Evolutionary conservation across 1,284 basidiomycete genomes (phyloP).

Genomic region (Pulveroboletus ridleyi): DNA sequence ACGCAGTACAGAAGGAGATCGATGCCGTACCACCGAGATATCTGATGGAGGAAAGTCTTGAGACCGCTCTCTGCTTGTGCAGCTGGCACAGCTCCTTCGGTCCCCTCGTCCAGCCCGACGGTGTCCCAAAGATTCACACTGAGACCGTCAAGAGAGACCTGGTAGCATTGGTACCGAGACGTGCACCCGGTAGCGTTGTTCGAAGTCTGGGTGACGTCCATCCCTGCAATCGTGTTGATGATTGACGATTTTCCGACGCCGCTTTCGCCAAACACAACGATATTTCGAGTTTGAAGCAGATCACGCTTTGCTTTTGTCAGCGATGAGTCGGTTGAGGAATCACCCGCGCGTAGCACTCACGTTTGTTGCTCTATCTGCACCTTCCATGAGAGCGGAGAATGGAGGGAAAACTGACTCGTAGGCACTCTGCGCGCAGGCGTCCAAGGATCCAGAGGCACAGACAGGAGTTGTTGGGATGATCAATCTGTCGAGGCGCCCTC

Average conservation of each 20-base stretch:
- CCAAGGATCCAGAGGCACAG: slow-evolving; percentile 4
- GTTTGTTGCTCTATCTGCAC: slow-evolving; percentile 13
- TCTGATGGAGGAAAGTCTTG: slow-evolving; percentile 34
- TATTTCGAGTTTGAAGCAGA: slow-evolving; percentile 27
- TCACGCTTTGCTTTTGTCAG: slow-evolving; percentile 20
- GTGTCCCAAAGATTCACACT: slow-evolving; percentile 39
- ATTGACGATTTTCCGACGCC: slow-evolving; percentile 41
- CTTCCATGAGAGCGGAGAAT: slow-evolving; percentile 16
- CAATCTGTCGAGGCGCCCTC: slow-evolving; percentile 17
- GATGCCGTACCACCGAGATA: slow-evolving; percentile 34
- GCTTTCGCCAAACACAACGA: slow-evolving; percentile 38
- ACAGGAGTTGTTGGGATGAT: slow-evolving; percentile 20
- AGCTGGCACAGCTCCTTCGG: slow-evolving; percentile 31
- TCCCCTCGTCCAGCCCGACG: slow-evolving; percentile 35
- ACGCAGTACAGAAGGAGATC: slow-evolving; percentile 42
- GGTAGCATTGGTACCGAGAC: slow-evolving; percentile 28
- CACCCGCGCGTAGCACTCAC: slow-evolving; percentile 19
- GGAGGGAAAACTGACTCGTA: slow-evolving; percentile 17
- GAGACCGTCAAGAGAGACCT: slow-evolving; percentile 24
- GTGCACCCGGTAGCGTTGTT: slow-evolving; percentile 36
- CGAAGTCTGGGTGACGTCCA: slow-evolving; percentile 31
- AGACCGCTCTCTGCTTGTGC: slow-evolving; percentile 31
- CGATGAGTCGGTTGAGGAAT: slow-evolving; percentile 3
- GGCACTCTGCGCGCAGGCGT: slow-evolving; percentile 17
- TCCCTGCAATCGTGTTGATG: slow-evolving; percentile 37